Evolutionary conservation across 805 yeast genomes (phyloP), one percentile per base, ranked within the genome.

Genomic region (Millerozyma acaciae): DNA sequence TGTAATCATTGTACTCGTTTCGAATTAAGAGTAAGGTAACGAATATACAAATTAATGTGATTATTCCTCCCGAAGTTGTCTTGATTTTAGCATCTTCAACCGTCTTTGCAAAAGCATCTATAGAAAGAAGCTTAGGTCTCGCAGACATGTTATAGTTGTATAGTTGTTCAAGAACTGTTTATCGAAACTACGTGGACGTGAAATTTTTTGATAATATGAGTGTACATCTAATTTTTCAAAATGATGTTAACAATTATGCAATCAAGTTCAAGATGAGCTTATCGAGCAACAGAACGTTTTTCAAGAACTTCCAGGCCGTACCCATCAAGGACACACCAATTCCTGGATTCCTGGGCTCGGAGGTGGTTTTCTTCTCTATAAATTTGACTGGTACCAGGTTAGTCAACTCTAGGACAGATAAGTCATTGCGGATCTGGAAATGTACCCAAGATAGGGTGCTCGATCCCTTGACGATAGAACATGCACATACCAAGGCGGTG

Each of bases 31-130:
- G 45, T 15, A 81, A 35, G 12, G 86, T 79, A 3, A 84, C 66
- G 5, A 77, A 32, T 3, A 77, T 49, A 50, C 96, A 83, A 3
- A 76, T 62, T 26, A 93, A 49, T 3, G 97, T 87, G 50, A 93
- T 84, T 17, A 87, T 48, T 2, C 96, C 98, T 33, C 98, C 98
- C 6, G 90, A 72, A 4, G 90, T 73, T 4, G 98, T 93, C 42
- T 84, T 78, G 40, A 93, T 76, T 32, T 85, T 75, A 6, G 95
- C 94, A 56, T 93, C 98, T 51, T 90, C 97, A 21, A 86, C 89
- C 4, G 97, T 85, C 60, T 89, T 90, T 18, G 95, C 75, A 54
- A 90, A 89, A n/a, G 90, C 95, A 59, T 89, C 97, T 38, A 84
- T 64, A 26, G 80, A 76, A 30, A 84, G 53, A 43, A 79, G 58